Percentiles rank a stretch among this genome's conserved stretches.
These are phyloP conservation scores for Sugiyamaella floridensis DNA, from an alignment of 805 yeast genomes.

Conservation along the genomic window DNA sequence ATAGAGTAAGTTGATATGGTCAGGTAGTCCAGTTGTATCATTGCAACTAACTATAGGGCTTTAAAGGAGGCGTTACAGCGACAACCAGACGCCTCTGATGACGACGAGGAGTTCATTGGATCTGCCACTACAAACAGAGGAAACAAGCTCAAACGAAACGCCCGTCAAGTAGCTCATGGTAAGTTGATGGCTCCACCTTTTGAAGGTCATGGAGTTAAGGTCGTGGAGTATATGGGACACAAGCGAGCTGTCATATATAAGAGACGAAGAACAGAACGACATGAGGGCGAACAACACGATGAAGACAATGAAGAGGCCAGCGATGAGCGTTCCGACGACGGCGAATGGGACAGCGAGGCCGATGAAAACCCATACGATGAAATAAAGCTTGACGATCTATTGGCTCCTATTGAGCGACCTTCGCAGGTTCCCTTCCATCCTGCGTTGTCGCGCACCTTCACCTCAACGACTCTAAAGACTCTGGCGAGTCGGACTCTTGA, in stretches of 20 bases:
- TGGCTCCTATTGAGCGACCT: slow-evolving; percentile 76
- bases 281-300: slow-evolving; percentile 29
- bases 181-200: slow-evolving; percentile 30
- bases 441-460: slow-evolving; percentile 60
- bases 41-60: slow-evolving; percentile 16
- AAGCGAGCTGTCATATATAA: slow-evolving; percentile 25
- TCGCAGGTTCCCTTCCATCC: slow-evolving; percentile 69
- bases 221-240: slow-evolving; percentile 25
- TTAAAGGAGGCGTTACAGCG: slow-evolving; percentile 30
- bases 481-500: slow-evolving; percentile 70
- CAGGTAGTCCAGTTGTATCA: neutral
- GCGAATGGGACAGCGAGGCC: slow-evolving; percentile 29
- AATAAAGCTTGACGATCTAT: slow-evolving; percentile 48
- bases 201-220: slow-evolving; percentile 23
- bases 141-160: slow-evolving; percentile 46
- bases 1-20: neutral
- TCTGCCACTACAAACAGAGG: slow-evolving; percentile 43
- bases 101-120: slow-evolving; percentile 15
- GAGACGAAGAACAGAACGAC: slow-evolving; percentile 22
- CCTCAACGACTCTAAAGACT: slow-evolving; percentile 45
- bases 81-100: slow-evolving; percentile 24
- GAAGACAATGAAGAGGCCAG: slow-evolving; percentile 17
- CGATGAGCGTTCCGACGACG: slow-evolving; percentile 15
- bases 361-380: slow-evolving; percentile 42
- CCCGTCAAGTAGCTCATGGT: slow-evolving; percentile 42